Evolutionary conservation across 192 early-diverging fungal genomes (phyloP).

Genomic region (Gaertneriomyces semiglobifer): DNA sequence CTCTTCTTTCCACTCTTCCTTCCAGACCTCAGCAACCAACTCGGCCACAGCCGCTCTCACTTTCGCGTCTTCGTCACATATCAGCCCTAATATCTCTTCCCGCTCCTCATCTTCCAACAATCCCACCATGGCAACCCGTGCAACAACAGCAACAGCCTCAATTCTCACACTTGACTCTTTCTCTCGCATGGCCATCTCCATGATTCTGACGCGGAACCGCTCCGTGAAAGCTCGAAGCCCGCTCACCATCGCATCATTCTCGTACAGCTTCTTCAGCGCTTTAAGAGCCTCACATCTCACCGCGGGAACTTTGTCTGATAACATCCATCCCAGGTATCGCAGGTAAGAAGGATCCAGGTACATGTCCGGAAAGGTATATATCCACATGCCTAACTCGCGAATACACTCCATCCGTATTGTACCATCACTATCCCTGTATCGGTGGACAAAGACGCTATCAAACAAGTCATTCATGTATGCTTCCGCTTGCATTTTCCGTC

Average conservation of each 20-base stretch:
- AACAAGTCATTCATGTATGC: slow-evolving; percentile 69
- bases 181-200: slow-evolving; percentile 75
- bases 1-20: slow-evolving; percentile 41
- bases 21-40: slow-evolving; percentile 55
- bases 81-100: slow-evolving; percentile 58
- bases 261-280: slow-evolving; percentile 58
- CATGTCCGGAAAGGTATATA: slow-evolving; percentile 59
- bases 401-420: slow-evolving; percentile 83
- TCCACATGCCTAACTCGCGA: slow-evolving; percentile 75
- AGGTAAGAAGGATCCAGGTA: slow-evolving; percentile 76
- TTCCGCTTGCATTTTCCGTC: slow-evolving; percentile 57
- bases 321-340: slow-evolving; percentile 81
- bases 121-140: slow-evolving; percentile 43
- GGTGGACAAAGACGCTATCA: slow-evolving; percentile 83
- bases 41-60: slow-evolving; percentile 65
- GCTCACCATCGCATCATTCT: slow-evolving; percentile 46
- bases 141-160: slow-evolving; percentile 50
- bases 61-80: slow-evolving; percentile 67
- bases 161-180: slow-evolving; percentile 43
- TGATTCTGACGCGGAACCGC: slow-evolving; percentile 65
- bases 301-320: slow-evolving; percentile 65
- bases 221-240: slow-evolving; percentile 62
- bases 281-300: slow-evolving; percentile 70
- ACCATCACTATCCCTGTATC: slow-evolving; percentile 84
- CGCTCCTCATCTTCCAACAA: slow-evolving; percentile 64